phyloP scores from a whole-genome alignment of 1,284 basidiomycete species.

The Tilletia indica region DNA sequence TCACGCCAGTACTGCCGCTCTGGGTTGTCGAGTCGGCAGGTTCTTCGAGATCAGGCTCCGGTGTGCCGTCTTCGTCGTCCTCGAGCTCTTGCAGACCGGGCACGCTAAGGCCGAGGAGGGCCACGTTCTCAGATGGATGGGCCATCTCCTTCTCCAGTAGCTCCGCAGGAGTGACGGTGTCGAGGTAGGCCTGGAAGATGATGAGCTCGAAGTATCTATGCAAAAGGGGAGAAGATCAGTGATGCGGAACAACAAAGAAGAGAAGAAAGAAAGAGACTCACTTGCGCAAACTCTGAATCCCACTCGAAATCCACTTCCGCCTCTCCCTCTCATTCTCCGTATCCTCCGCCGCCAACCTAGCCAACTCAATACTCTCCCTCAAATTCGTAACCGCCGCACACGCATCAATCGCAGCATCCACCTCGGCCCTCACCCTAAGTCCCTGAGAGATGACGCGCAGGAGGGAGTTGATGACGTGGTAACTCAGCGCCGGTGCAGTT shows the following conservation, averaged over 20 bases:
- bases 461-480: constrained; percentile 71
- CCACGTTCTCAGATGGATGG: neutral
- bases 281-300: constrained; percentile 63
- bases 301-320: constrained; percentile 68
- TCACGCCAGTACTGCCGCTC: too few relatives aligned
- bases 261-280: constrained; percentile 57
- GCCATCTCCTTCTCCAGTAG: constrained; percentile 12
- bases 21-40: too few relatives aligned
- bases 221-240: neutral
- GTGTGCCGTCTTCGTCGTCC: neutral
- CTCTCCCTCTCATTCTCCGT: constrained; percentile 71
- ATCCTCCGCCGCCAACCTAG: constrained; percentile 71
- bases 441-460: constrained; percentile 90
- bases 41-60: neutral
- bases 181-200: constrained; percentile 89
- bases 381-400: constrained; percentile 79
- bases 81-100: neutral
- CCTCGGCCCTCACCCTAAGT: constrained; percentile 75
- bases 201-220: constrained; percentile 78
- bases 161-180: constrained; percentile 68
- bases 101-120: neutral
- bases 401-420: constrained; percentile 88
- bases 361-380: constrained; percentile 83
- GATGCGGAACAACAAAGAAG: neutral
- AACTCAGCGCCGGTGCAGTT: constrained; percentile 36